Evolutionary conservation across 2,329 filamentous ascomycete species (phyloP).

Genomic region (Akanthomyces dipterigenus): DNA sequence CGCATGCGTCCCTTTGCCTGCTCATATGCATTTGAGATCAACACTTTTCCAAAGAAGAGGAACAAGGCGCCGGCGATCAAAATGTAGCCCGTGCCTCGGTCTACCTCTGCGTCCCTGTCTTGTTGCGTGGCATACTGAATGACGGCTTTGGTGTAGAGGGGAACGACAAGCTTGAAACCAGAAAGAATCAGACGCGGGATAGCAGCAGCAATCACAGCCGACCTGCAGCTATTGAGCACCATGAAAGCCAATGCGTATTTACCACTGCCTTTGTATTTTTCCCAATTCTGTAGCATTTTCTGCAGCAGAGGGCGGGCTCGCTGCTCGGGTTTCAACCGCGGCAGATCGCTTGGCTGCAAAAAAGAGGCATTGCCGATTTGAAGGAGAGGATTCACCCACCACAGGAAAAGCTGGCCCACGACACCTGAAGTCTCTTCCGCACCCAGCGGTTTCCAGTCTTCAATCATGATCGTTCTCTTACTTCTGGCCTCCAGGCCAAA

Average conservation of each 20-base stretch:
- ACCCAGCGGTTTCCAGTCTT: constrained; percentile 16
- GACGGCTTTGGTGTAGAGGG: not conserved
- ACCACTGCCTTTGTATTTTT: not conserved
- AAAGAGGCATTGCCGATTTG: constrained; percentile 9
- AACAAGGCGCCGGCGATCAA: not conserved
- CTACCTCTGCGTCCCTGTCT: not conserved
- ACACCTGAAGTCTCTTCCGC: constrained; percentile 26
- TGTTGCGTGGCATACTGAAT: not conserved
- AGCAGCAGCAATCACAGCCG: not conserved
- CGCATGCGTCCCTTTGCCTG: constrained; percentile 1
- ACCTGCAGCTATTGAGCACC: not conserved
- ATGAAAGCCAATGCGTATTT: not conserved
- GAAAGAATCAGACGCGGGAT: not conserved
- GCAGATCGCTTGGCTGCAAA: constrained; percentile 3
- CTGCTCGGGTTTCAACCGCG: not conserved
- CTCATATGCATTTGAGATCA: not conserved
- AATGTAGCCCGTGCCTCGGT: not conserved
- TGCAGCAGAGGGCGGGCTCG: constrained; percentile 4
- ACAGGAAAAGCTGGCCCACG: constrained; percentile 16
- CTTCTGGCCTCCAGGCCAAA: constrained; percentile 14
- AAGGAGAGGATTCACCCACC: constrained; percentile 18
- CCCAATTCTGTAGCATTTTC: not conserved
- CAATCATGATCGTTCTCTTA: constrained; percentile 15
- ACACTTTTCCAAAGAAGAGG: not conserved
- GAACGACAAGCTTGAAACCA: not conserved